Evolutionary conservation across 2,329 filamentous ascomycete genomes (phyloP), one percentile per base, ranked within the genome.

Genomic region (Monilinia vaccinii-corymbosi): DNA sequence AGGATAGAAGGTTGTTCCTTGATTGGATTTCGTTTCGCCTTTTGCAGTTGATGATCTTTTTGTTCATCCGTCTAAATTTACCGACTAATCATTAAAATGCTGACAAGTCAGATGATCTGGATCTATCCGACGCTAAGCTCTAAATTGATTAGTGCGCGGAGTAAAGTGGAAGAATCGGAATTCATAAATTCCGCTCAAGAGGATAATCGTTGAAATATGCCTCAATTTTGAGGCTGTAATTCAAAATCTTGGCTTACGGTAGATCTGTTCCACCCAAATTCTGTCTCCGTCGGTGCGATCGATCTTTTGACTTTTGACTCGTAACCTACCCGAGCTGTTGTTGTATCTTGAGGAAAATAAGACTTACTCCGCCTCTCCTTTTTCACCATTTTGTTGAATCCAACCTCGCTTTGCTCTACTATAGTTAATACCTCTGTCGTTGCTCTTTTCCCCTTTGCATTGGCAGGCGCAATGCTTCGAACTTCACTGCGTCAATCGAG

Each of bases 381-480:
- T 65, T 34, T 45, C 18, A 36, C 59, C 56, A 46, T 16, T 28
- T 51, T 38, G 28, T 53, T 53, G 23, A 45, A 36, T 34, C 48
- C 38, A 34, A 23, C 49, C 42, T 56, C 21, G 13, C 34, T 32
- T 36, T 60, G 16, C 28, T 34, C 40, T n/a, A 59, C 14, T 2
- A 23, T 36, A 42, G 28, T 45, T 18, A 34, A 53, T 6, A n/a
- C 48, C 13, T 45, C 21, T 46, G 18, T 42, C 40, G 53, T 59
- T 18, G 40, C 31, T 44, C 38, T 58, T 32, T 61, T 65, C 42
- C 60, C 25, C 40, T 58, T 66, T 71, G 71, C 72, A 73, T 74
- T 69, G 72, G 69, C 70, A 71, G 72, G 73, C 77, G 81, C 75
- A 77, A 91, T 91, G 87, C 81, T 90, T 81, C 85, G 86, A 77